Conservation (phyloP, 768 basidiomycete genomes). For the Trametes meyenii region DNA sequence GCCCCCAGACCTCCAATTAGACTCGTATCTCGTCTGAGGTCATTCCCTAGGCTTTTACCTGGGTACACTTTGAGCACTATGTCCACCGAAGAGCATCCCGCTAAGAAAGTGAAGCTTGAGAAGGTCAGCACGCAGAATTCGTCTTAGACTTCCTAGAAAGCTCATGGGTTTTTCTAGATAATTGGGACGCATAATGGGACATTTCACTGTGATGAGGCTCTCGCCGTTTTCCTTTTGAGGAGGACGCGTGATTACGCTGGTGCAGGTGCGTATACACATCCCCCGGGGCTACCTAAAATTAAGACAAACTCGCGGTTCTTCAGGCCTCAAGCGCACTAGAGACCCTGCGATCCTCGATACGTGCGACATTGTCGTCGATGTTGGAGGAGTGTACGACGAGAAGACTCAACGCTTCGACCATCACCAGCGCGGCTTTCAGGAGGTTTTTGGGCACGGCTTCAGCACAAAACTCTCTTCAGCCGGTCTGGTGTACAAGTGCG, state of each 20-base stretch:
- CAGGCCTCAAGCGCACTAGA: conserved; percentile 67
- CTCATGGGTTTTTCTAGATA: conserved; percentile 44
- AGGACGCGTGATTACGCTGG: conserved; percentile 74
- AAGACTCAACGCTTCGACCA: conserved; percentile 85
- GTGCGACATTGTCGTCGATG: conserved; percentile 95
- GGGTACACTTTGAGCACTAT: conserved; percentile 21
- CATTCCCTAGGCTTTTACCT: not conserved
- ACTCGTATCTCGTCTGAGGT: not conserved
- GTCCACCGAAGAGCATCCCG: conserved; percentile 29
- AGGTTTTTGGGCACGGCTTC: conserved; percentile 88
- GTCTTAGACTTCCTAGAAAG: not conserved
- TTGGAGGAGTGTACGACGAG: conserved; percentile 90
- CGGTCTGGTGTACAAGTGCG: conserved; percentile 94
- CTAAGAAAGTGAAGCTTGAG: conserved; percentile 50
- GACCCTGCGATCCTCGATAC: conserved; percentile 71
- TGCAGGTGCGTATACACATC: conserved; percentile 55
- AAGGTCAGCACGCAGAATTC: conserved; percentile 23
- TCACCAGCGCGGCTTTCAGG: conserved; percentile 91
- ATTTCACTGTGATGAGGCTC: conserved; percentile 96
- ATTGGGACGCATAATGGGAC: conserved; percentile 96
- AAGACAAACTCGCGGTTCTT: not conserved
- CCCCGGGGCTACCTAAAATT: not conserved
- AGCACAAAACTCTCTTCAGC: conserved; percentile 90
- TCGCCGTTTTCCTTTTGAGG: conserved; percentile 88
- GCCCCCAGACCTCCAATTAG: not conserved